These are phyloP conservation scores for Endothia cerciana DNA, from an alignment of 2,329 filamentous ascomycete species.

Conservation along the genomic window DNA sequence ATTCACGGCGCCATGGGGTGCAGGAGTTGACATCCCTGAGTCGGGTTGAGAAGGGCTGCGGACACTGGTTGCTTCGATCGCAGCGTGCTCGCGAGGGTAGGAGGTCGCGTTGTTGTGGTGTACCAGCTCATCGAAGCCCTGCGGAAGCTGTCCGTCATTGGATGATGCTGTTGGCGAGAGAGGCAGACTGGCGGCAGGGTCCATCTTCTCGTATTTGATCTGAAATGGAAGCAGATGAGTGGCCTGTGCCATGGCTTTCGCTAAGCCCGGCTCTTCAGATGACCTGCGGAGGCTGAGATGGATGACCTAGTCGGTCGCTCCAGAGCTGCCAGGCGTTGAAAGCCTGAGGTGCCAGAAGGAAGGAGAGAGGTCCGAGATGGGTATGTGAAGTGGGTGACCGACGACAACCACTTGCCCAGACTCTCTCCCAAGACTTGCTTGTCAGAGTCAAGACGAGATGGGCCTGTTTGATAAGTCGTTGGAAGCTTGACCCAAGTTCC, in stretches of 20 bases:
- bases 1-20: constrained; percentile 36
- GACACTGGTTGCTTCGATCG: constrained; percentile 33
- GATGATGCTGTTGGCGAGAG: constrained; percentile 51
- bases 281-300: constrained; percentile 9
- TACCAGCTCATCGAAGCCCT: constrained; percentile 47
- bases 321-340: constrained; percentile 16
- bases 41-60: constrained; percentile 42
- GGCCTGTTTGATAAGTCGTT: constrained; percentile 24
- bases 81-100: constrained; percentile 35
- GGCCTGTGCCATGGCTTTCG: constrained; percentile 25
- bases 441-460: constrained; percentile 21
- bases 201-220: constrained; percentile 38
- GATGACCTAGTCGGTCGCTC: constrained; percentile 8
- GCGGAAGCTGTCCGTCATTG: constrained; percentile 42
- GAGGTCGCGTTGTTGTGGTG: constrained; percentile 46
- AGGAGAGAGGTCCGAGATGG: constrained; percentile 7
- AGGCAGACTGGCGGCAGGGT: constrained; percentile 40
- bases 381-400: constrained; percentile 8
- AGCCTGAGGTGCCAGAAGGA: constrained; percentile 10
- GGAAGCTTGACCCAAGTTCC: constrained; percentile 13
- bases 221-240: constrained; percentile 24
- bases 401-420: constrained; percentile 9
- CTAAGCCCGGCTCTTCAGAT: constrained; percentile 16
- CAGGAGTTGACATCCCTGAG: constrained; percentile 45
- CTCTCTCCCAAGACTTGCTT: constrained; percentile 15